A percentile compares a stretch with the other conserved stretches of the same genome.
Conservation (phyloP, 305 asterid genomes). For the Vinca major region DNA sequence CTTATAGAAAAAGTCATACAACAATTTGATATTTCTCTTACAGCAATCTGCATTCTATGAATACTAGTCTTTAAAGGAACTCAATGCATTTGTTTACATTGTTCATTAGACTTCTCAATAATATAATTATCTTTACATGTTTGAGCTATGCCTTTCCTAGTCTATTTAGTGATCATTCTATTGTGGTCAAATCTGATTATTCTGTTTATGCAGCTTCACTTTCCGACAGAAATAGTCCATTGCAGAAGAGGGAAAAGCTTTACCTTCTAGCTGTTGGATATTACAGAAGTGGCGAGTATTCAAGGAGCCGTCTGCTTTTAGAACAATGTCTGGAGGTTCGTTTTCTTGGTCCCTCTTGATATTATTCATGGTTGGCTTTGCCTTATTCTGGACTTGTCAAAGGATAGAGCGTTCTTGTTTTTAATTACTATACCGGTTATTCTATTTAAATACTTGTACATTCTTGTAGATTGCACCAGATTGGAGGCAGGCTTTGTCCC, state of each 20-base stretch:
- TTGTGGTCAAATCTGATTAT: neutral
- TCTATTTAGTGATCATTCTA: neutral
- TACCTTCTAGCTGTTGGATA: conserved; percentile 75
- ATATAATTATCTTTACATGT: too few species aligned
- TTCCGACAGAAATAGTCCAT: conserved; percentile 25
- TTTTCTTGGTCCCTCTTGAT: neutral
- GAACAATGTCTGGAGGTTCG: conserved; percentile 68
- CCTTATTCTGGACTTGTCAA: too few species aligned
- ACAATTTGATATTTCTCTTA: neutral
- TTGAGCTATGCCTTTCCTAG: neutral
- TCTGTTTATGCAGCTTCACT: conserved; percentile 11
- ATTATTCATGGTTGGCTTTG: too few species aligned
- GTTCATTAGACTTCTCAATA: too few species aligned
- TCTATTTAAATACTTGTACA: neutral
- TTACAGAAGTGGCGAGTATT: conserved; percentile 59
- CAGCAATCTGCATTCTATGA: too few species aligned
- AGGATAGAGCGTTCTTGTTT: neutral
- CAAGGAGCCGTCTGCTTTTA: conserved; percentile 64
- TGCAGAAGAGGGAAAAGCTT: conserved; percentile 42
- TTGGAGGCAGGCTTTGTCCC: conserved; percentile 67
- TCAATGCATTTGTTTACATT: too few species aligned
- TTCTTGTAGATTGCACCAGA: conserved; percentile 47
- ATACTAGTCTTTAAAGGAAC: neutral
- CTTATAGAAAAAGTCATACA: neutral
- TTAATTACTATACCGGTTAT: neutral